Evolutionary conservation across 2,329 filamentous ascomycete species (phyloP), one percentile per base, ranked within the genome.

Genomic region (Xylariales sp.): DNA sequence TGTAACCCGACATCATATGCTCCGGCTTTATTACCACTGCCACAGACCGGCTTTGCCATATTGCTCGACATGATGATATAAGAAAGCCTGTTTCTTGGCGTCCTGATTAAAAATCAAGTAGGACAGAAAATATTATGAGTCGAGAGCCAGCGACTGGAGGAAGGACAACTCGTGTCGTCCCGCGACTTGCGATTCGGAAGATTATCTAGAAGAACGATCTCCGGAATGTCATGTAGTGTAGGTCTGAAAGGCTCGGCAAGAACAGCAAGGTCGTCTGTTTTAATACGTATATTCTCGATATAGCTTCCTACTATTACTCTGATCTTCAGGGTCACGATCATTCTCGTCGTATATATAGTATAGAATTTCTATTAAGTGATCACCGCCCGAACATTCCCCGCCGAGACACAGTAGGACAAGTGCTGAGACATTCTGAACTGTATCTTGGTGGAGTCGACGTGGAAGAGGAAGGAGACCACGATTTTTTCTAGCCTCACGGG

Each of bases 1-100:
- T 83, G 82, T 23, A 83, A 69, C n/a, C 74, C 73, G 41, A 83
- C 71, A 67, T 83, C 81, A 66, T 83, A 83, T 52, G 82, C 81
- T 67, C 80, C 81, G 0, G 58, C 68, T 67, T 78, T 72, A 65
- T 75, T 67, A 18, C 76, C 79, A 59, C 80, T 75, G 23, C 81
- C 81, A 58, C 81, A 83, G 41, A 73, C 69, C 23, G 81, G 82
- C 77, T 83, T 76, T 59, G 58, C 73, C 71, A 77, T 74, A 36
- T 62, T 59, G 18, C 64, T 69, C 14, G 74, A 50, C 77, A 78
- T 78, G 39, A 32, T 66, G 53, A 39, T 30, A 60, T 23, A 39
- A 12, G 36, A 30, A 48, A 41, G 36, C 8, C 52, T 28, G 23
- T 32, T 36, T 30, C 28, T 52, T 5, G 41, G 18, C 32, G 12